These are phyloP conservation scores for Globisporangium uncinulatum DNA, from an alignment of 352 stramenopile genomes.

Conservation along the genomic window DNA sequence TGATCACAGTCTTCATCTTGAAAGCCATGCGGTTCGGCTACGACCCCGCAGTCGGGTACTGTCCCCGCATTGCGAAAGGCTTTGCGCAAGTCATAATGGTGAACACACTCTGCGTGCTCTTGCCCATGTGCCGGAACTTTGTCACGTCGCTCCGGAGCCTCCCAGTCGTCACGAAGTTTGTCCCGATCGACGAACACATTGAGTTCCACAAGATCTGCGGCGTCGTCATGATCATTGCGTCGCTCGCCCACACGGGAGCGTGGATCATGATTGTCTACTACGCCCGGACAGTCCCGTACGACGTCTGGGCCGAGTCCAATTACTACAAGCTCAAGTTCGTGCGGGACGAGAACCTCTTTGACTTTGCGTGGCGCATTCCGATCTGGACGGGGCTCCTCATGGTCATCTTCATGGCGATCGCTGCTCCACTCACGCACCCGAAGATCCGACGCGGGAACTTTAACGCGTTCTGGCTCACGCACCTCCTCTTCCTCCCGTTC, in stretches of 20 bases:
- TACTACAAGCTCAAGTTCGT: conserved; percentile 48
- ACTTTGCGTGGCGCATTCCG: conserved; percentile 38
- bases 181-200: conserved; percentile 62
- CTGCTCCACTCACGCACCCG: conserved; percentile 35
- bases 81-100: conserved; percentile 70
- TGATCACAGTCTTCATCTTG: conserved; percentile 37
- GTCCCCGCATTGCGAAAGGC: conserved; percentile 52
- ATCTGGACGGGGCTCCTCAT: conserved; percentile 64
- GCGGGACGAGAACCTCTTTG: conserved; percentile 36
- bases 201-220: conserved; percentile 77
- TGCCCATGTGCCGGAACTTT: conserved; percentile 73
- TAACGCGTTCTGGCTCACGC: conserved; percentile 62
- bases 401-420: conserved; percentile 45
- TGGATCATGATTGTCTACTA: conserved; percentile 59
- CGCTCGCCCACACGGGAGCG: conserved; percentile 40
- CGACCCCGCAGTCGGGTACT: conserved; percentile 50
- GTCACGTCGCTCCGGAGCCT: conserved; percentile 43
- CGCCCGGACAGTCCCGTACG: conserved; percentile 25
- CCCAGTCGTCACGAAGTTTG: conserved; percentile 34
- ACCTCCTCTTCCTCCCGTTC: conserved; percentile 65
- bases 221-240: conserved; percentile 57
- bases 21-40: conserved; percentile 33
- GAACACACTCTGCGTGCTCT: conserved; percentile 65
- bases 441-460: conserved; percentile 53
- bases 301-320: conserved; percentile 34